A percentile compares a stretch with the other conserved stretches of the same genome.
These are phyloP conservation scores for Escovopsis sp. DNA, from an alignment of 2,329 filamentous ascomycete genomes.

Conservation along the genomic window DNA sequence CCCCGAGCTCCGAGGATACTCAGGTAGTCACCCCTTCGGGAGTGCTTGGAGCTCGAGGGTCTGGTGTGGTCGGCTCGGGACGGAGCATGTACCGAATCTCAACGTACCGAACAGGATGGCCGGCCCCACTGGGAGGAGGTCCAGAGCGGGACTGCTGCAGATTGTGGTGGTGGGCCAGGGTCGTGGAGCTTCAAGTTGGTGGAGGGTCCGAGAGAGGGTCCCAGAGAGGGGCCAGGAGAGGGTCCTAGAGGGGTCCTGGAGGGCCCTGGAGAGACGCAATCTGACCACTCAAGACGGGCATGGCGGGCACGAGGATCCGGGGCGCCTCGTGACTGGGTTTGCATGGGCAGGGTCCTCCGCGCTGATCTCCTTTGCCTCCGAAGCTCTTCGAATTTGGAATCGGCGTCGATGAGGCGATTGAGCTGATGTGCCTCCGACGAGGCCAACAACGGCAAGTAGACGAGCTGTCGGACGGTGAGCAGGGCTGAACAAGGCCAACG, in stretches of 20 bases:
- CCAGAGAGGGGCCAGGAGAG: conserved; percentile 9
- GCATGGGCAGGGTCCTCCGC: conserved; percentile 3
- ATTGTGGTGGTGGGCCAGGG: too few relatives aligned
- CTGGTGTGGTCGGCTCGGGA: too few relatives aligned
- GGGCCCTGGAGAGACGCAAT: background rate
- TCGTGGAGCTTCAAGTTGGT: too few relatives aligned
- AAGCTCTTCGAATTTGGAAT: background rate
- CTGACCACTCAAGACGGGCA: conserved; percentile 13
- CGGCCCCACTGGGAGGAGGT: too few relatives aligned
- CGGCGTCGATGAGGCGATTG: too few relatives aligned
- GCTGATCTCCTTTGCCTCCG: background rate
- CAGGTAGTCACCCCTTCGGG: background rate
- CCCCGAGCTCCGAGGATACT: background rate
- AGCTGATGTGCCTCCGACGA: too few relatives aligned
- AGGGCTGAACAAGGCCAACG: too few relatives aligned
- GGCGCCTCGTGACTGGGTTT: conserved; percentile 17
- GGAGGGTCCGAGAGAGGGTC: background rate
- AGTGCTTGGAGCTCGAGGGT: background rate
- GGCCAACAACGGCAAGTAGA: too few relatives aligned
- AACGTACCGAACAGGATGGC: too few relatives aligned
- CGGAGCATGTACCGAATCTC: too few relatives aligned
- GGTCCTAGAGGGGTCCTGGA: too few relatives aligned
- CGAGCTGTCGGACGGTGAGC: too few relatives aligned
- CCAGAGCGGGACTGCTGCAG: background rate
- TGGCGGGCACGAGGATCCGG: conserved; percentile 16